These are phyloP conservation scores for Exserohilum turcica DNA, from an alignment of 2,329 filamentous ascomycete genomes.

Conservation along the genomic window DNA sequence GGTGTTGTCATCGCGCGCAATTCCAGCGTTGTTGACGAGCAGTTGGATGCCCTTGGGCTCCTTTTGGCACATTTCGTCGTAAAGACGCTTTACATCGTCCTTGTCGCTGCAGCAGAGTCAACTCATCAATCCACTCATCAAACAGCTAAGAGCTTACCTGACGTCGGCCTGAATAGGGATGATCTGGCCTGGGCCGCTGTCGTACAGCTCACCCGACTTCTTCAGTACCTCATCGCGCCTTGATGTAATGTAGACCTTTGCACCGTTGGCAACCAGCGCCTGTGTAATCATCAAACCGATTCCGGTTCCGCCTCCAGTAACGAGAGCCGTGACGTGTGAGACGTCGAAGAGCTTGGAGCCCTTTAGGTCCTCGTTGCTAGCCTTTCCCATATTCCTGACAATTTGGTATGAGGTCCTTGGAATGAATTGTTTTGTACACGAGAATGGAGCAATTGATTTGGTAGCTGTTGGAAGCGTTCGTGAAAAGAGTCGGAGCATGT, in stretches of 20 bases:
- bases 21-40: conserved; percentile 60
- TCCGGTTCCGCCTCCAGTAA: conserved; percentile 55
- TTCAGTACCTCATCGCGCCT: conserved; percentile 43
- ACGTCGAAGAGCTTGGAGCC: conserved; percentile 53
- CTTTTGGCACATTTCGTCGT: conserved; percentile 49
- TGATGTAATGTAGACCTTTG: conserved; percentile 54
- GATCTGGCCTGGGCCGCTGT: conserved; percentile 54
- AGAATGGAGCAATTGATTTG: conserved; percentile 7
- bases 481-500: conserved; percentile 42
- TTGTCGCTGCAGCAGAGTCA: conserved; percentile 50
- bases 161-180: conserved; percentile 45
- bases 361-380: conserved; percentile 49
- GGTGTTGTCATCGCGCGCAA: conserved; percentile 59
- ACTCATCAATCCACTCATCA: background rate
- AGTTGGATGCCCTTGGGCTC: conserved; percentile 61
- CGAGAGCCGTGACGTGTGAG: conserved; percentile 52
- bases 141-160: conserved; percentile 26
- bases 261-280: conserved; percentile 66
- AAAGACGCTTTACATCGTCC: conserved; percentile 52
- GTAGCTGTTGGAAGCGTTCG: conserved; percentile 17
- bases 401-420: conserved; percentile 26
- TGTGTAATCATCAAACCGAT: conserved; percentile 67
- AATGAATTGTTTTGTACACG: conserved; percentile 15
- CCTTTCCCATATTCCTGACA: conserved; percentile 44
- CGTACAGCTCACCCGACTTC: conserved; percentile 54